Conservation (phyloP, 306 rosid species). For the Spatholobus suberectus region DNA sequence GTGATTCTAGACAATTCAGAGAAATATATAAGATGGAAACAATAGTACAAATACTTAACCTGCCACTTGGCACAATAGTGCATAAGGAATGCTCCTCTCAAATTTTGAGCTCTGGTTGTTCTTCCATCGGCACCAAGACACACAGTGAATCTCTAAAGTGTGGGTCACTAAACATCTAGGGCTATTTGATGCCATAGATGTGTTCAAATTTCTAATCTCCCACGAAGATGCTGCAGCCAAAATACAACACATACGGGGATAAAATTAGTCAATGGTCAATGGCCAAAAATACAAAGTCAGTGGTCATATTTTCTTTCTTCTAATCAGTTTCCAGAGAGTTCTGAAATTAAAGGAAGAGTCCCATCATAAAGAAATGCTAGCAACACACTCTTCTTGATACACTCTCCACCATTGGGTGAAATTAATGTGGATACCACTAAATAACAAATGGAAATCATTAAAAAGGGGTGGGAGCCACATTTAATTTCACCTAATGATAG, state of each 20-base stretch:
- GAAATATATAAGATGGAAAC: conserved; percentile 4
- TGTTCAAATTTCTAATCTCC: conserved; percentile 82
- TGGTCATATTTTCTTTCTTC: conserved; percentile 22
- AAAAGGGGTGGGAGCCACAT: not conserved
- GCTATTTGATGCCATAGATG: conserved; percentile 58
- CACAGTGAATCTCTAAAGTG: conserved; percentile 81
- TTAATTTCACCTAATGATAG: not conserved
- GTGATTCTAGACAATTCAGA: conserved; percentile 26
- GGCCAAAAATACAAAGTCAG: conserved; percentile 6
- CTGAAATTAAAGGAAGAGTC: conserved; percentile 23
- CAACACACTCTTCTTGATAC: not conserved
- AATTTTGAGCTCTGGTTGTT: conserved; percentile 69
- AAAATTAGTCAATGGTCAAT: conserved; percentile 32
- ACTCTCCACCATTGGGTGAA: not conserved
- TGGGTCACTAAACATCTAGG: conserved; percentile 87
- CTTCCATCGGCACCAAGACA: conserved; percentile 84
- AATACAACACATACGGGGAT: conserved; percentile 29
- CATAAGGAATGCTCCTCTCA: conserved; percentile 83
- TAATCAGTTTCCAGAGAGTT: conserved; percentile 12
- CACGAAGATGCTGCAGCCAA: conserved; percentile 81
- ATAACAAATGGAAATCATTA: not conserved
- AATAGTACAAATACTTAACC: conserved; percentile 57
- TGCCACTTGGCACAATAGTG: conserved; percentile 88
- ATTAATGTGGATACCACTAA: not conserved
- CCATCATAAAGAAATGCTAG: not conserved